Percentiles rank a stretch among this genome's conserved stretches.
Conservation (phyloP, 2,329 filamentous ascomycete genomes). For the Sphaerulina musiva region DNA sequence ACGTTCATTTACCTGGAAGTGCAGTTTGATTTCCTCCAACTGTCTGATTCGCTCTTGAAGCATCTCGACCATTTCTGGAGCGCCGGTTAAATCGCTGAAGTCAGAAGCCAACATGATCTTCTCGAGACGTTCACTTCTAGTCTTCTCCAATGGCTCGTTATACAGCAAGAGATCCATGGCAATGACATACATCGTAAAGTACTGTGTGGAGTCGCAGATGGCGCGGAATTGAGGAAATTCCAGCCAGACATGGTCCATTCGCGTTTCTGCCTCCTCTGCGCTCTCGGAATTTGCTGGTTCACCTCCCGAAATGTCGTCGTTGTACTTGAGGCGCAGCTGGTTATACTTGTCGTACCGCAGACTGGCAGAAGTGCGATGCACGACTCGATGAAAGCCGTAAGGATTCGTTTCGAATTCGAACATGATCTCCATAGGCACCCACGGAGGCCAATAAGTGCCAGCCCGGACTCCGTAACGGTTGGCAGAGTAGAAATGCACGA, state of each 20-base stretch:
- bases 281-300: constrained; percentile 38
- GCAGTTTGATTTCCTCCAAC: constrained; percentile 89
- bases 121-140: constrained; percentile 86
- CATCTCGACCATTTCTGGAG: constrained; percentile 84
- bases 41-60: constrained; percentile 89
- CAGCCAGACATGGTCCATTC: constrained; percentile 95
- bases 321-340: constrained; percentile 90
- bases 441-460: constrained; percentile 90
- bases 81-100: constrained; percentile 91
- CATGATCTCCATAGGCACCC: constrained; percentile 98
- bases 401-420: constrained; percentile 91
- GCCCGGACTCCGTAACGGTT: constrained; percentile 82
- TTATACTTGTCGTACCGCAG: constrained; percentile 98
- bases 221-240: constrained; percentile 91
- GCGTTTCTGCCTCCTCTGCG: constrained; percentile 49
- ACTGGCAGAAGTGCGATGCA: constrained; percentile 92
- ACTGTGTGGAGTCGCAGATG: constrained; percentile 95
- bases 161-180: constrained; percentile 93
- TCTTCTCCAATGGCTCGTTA: constrained; percentile 93
- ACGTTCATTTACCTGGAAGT: constrained; percentile 88
- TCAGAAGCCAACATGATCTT: constrained; percentile 99
- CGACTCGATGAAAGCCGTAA: constrained; percentile 95
- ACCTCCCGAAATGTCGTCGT: constrained; percentile 76
- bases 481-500: constrained; percentile 88
- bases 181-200: constrained; percentile 97